phyloP scores from a whole-genome alignment of 176 grass and related monocot genomes.

The Raddia guianensis region DNA sequence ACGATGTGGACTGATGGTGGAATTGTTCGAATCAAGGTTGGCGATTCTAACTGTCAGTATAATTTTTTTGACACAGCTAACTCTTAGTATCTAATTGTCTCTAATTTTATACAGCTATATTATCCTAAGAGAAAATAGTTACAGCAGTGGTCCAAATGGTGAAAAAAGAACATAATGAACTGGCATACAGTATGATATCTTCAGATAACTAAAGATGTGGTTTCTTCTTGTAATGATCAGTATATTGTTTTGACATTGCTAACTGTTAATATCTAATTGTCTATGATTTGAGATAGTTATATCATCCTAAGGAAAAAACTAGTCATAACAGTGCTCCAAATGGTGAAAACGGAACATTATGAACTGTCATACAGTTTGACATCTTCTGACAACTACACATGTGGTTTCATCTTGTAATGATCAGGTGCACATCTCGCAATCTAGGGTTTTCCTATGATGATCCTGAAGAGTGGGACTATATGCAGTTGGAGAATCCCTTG shows the following conservation, averaged over 20 bases:
- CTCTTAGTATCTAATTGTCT: not conserved
- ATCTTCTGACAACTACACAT: not conserved
- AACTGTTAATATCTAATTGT: not conserved
- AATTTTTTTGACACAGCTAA: not conserved
- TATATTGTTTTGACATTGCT: too few relatives aligned
- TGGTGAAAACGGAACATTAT: not conserved
- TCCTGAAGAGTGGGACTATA: constrained; percentile 43
- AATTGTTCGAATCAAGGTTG: constrained; percentile 49
- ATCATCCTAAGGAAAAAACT: too few relatives aligned
- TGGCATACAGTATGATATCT: not conserved
- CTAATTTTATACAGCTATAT: not conserved
- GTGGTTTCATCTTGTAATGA: not conserved
- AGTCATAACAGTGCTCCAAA: not conserved
- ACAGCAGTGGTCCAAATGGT: not conserved
- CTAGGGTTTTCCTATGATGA: constrained; percentile 23
- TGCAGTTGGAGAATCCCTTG: constrained; percentile 44
- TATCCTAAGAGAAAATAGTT: too few relatives aligned
- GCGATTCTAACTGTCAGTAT: not conserved
- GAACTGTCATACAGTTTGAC: not conserved
- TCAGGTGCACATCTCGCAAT: constrained; percentile 51
- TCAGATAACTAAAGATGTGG: not conserved
- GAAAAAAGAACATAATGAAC: not conserved
- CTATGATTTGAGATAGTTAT: not conserved
- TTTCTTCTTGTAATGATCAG: constrained; percentile 27
- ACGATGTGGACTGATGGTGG: constrained; percentile 48